A percentile compares a stretch with the other conserved stretches of the same genome.
phyloP scores from a whole-genome alignment of 345 rosid genomes.

The Eucalyptus melliodora region DNA sequence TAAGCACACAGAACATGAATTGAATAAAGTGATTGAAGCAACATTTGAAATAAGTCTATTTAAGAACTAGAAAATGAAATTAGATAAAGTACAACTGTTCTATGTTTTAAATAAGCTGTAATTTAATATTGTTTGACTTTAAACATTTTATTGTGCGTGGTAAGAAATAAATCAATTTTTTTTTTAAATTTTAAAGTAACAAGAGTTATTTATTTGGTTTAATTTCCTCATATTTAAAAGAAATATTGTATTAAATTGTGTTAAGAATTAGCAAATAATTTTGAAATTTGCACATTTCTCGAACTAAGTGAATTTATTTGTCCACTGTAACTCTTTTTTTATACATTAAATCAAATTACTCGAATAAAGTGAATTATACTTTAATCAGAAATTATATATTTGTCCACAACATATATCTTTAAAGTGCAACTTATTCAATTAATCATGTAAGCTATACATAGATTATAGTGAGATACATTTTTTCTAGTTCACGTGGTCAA shows the following conservation, averaged over 20 bases:
- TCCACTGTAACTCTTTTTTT: not conserved
- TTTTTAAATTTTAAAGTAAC: not conserved
- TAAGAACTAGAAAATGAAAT: not conserved
- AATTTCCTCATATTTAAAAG: not conserved
- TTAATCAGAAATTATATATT: not conserved
- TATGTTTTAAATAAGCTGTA: not conserved
- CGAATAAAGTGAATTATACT: not conserved
- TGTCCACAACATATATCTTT: not conserved
- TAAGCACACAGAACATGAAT: not conserved
- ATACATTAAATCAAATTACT: not conserved
- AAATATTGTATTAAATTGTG: not conserved
- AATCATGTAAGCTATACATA: accelerated
- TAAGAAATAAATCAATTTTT: not conserved
- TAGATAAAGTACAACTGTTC: not conserved
- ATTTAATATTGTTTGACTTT: not conserved
- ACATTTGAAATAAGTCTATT: not conserved
- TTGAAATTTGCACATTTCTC: not conserved
- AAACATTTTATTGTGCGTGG: not conserved
- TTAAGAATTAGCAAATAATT: not conserved
- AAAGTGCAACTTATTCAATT: not conserved
- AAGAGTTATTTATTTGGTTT: not conserved
- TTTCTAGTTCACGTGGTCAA: not conserved
- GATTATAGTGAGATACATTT: not conserved
- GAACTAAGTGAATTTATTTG: not conserved
- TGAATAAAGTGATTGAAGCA: not conserved